Percentiles rank a stretch among this genome's conserved stretches.
These are phyloP conservation scores for Hemileccinum rubropunctum DNA, from an alignment of 768 basidiomycete species.

Conservation along the genomic window DNA sequence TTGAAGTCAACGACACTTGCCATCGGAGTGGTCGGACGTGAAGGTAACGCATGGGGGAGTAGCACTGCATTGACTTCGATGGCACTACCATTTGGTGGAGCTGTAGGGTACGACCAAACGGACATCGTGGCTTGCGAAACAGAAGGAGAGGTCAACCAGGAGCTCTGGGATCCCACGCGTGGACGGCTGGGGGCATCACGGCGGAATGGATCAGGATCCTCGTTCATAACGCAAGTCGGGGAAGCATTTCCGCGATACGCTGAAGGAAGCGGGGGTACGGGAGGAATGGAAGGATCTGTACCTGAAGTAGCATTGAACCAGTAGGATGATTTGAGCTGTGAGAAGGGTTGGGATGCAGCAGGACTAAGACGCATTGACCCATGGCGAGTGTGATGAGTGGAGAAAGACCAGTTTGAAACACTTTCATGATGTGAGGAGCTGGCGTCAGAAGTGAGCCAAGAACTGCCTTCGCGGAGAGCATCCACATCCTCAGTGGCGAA, in stretches of 20 bases:
- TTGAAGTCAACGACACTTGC: constrained; percentile 42
- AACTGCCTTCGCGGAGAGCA: constrained; percentile 68
- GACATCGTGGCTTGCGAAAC: constrained; percentile 57
- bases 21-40: constrained; percentile 13
- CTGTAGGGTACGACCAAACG: constrained; percentile 68
- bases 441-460: constrained; percentile 75
- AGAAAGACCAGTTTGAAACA: constrained; percentile 70
- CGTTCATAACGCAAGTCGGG: constrained; percentile 39
- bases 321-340: constrained; percentile 51
- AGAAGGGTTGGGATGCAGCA: constrained; percentile 32
- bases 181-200: constrained; percentile 48
- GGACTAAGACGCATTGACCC: constrained; percentile 8
- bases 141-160: constrained; percentile 69
- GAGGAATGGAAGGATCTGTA: constrained; percentile 48
- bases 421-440: constrained; percentile 53
- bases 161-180: constrained; percentile 64
- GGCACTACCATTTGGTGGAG: constrained; percentile 38
- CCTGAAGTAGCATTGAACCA: constrained; percentile 58
- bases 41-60: constrained; percentile 35
- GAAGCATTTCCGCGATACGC: constrained; percentile 49
- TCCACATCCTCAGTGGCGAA: constrained; percentile 74
- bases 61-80: constrained; percentile 43
- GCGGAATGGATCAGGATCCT: constrained; percentile 63
- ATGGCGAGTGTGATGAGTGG: constrained; percentile 55
- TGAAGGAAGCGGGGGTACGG: constrained; percentile 54